Evolutionary conservation across 2,329 filamentous ascomycete species (phyloP), one percentile per base, ranked within the genome.

Genomic region (Alternaria conjuncta): DNA sequence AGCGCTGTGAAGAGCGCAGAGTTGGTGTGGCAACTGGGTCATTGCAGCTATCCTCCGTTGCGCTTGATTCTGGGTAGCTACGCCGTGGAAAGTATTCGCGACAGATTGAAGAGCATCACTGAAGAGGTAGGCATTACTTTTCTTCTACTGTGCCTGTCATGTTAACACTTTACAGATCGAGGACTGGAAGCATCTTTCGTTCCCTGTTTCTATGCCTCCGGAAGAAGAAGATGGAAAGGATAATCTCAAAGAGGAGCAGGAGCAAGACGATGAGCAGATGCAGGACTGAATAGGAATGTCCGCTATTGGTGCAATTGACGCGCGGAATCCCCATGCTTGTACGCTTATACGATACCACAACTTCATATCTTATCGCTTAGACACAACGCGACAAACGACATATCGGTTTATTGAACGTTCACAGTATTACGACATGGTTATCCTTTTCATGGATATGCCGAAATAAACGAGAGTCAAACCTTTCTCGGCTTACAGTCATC

Each of bases 41-140:
- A 98, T 83, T 98, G 95, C 82, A 91, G 89, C n/a, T 97, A 94
- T 77, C 96, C 96, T 54, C 96, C 96, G 0, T 79, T 98, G 67
- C 84, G 96, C 32, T 81, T 99, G 62, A 83, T 97, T n/a, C 81
- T 98, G 23, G 96, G 96, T 0, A 96, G 90, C 68, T 98, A 97
- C 82, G 95, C 96, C 2, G 95, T 98, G 41, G 95, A 99, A 79
- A 97, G 94, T 78, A 96, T 98, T 55, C 86, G 96, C 15, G 96
- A 99, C 81, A 86, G 95, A 20, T 81, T 98, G 75, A 88, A 93
- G 69, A 95, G 92, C 65, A 93, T 98, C 44, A 97, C 94, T 12
- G 96, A 98, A 80, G 96, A 99, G 83, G 87, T 96, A 69, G 71
- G 74, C 70, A 9, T 20, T 7, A 6, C n/a, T 1, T 41, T 10